Evolutionary conservation across 176 grass and related monocot species (phyloP).

Genomic region (Musa troglodytarum): DNA sequence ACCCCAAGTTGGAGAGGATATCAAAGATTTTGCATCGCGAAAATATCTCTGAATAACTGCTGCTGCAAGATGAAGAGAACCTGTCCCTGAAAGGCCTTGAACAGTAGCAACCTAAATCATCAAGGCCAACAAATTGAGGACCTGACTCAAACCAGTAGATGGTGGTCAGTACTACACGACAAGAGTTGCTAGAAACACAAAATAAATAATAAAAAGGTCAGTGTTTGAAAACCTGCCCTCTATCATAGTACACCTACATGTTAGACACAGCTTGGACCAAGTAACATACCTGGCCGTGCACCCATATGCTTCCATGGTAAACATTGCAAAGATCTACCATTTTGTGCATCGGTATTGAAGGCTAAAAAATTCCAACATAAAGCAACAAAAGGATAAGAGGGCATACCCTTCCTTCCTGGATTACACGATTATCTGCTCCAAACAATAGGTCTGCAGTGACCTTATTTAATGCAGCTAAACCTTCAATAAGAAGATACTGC

Average conservation of each 20-base stretch:
- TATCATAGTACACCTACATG: too few species aligned
- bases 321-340: background rate
- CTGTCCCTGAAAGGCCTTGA: constrained; percentile 86
- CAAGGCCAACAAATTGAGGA: background rate
- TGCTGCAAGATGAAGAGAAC: constrained; percentile 74
- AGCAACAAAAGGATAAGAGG: background rate
- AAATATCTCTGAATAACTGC: constrained; percentile 99
- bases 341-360: background rate
- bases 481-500: constrained; percentile 98
- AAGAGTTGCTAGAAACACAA: too few species aligned
- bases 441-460: constrained; percentile 75
- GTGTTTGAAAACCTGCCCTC: too few species aligned
- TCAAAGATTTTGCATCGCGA: constrained; percentile 71
- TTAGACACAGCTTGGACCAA: too few species aligned
- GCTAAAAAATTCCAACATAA: background rate
- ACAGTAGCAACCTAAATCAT: constrained; percentile 76
- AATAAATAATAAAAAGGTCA: too few species aligned
- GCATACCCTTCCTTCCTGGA: constrained; percentile 62
- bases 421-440: constrained; percentile 68
- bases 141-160: too few species aligned
- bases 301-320: too few species aligned
- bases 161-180: too few species aligned
- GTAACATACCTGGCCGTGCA: too few species aligned
- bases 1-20: constrained; percentile 98
- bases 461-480: constrained; percentile 85